A percentile compares a stretch with the other conserved stretches of the same genome.
Evolutionary conservation across 345 rosid species (phyloP).

Genomic region (Rhodamnia rubescens): DNA sequence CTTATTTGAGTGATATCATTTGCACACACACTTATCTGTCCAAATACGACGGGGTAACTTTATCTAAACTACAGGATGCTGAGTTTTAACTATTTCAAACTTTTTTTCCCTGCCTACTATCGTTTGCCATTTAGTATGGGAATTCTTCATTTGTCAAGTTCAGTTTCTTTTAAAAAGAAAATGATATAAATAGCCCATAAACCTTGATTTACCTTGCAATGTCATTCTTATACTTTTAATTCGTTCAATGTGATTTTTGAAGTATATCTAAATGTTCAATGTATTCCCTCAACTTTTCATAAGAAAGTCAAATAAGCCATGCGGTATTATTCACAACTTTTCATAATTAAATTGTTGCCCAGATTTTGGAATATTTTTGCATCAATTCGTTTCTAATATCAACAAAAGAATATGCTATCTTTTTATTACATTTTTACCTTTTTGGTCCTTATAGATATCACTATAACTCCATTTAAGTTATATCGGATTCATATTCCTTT

Average conservation of each 20-base stretch:
- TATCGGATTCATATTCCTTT: background rate
- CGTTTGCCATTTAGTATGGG: no score
- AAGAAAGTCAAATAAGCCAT: background rate
- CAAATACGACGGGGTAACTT: no score
- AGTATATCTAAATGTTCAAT: background rate
- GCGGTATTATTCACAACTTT: background rate
- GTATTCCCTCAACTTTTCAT: background rate
- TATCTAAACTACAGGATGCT: no score
- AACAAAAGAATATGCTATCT: background rate
- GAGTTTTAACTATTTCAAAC: no score
- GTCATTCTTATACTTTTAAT: background rate
- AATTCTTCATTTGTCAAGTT: background rate
- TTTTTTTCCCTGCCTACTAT: no score
- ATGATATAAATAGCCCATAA: no score
- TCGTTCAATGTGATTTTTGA: background rate
- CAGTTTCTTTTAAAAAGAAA: background rate
- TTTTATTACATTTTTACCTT: background rate
- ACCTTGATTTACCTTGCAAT: background rate
- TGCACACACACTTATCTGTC: no score
- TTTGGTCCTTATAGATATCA: background rate
- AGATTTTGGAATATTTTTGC: background rate
- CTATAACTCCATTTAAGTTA: background rate
- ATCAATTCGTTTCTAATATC: background rate
- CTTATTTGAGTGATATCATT: no score
- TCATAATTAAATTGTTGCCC: background rate